Percentiles rank a stretch among this genome's conserved stretches.
These are phyloP conservation scores for Fraxinus sp. DNA, from an alignment of 305 asterid genomes.

Conservation along the genomic window DNA sequence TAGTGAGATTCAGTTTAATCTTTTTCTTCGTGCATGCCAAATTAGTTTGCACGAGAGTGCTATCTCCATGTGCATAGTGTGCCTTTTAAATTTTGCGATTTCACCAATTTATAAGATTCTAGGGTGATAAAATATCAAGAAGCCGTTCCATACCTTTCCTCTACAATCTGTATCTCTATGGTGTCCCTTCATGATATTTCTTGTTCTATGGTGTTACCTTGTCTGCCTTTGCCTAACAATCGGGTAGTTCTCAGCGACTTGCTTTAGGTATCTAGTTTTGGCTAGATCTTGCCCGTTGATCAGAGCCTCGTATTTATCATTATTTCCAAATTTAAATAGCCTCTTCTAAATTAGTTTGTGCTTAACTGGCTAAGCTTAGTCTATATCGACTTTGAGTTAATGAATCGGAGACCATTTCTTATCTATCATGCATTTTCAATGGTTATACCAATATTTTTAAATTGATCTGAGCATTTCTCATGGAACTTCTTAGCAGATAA, in stretches of 20 bases:
- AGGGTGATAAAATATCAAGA: background rate
- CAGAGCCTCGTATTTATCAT: background rate
- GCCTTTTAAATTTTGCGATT: background rate
- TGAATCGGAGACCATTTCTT: background rate
- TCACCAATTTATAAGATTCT: background rate
- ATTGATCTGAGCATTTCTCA: background rate
- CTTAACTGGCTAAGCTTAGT: slow-evolving; percentile 5
- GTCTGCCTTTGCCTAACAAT: background rate
- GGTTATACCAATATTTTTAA: background rate
- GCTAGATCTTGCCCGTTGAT: background rate
- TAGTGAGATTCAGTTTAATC: background rate
- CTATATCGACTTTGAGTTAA: background rate
- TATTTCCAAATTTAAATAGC: background rate
- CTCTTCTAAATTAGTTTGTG: background rate
- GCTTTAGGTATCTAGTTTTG: background rate
- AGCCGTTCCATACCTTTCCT: background rate
- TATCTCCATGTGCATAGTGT: background rate
- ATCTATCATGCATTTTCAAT: background rate
- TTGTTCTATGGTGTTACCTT: background rate
- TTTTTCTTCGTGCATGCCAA: background rate
- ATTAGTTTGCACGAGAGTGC: background rate
- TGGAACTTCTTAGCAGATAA: slow-evolving; percentile 45
- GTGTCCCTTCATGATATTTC: background rate
- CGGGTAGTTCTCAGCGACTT: background rate
- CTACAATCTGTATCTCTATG: background rate